phyloP scores from a whole-genome alignment of 2,329 filamentous ascomycete species.

The Paramyrothecium sp. region DNA sequence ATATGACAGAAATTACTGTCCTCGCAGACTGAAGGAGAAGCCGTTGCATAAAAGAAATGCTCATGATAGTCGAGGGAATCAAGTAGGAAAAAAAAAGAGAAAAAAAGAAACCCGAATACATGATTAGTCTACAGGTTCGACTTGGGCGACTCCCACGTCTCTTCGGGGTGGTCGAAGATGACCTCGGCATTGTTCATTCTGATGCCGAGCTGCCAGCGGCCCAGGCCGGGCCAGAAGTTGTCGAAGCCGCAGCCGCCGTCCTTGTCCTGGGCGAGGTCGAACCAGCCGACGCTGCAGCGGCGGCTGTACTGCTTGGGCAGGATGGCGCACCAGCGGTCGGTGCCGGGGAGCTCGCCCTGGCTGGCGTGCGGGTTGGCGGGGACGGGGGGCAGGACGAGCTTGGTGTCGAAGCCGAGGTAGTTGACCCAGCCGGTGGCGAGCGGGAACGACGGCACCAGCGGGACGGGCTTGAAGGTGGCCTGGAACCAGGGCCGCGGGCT shows the following conservation, averaged over 20 bases:
- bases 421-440: conserved; percentile 35
- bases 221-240: conserved; percentile 47
- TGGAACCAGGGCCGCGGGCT: conserved; percentile 42
- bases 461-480: conserved; percentile 39
- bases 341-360: conserved; percentile 43
- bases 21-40: too few relatives aligned
- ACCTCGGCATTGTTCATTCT: conserved; percentile 35
- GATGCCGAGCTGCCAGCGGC: conserved; percentile 41
- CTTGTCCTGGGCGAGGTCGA: conserved; percentile 41
- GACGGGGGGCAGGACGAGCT: conserved; percentile 48
- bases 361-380: conserved; percentile 33
- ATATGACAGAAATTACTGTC: too few relatives aligned
- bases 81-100: neutral
- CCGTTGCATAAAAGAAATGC: neutral
- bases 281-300: conserved; percentile 41
- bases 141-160: conserved; percentile 24
- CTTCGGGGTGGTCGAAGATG: conserved; percentile 23
- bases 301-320: conserved; percentile 25
- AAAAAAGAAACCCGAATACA: too few relatives aligned
- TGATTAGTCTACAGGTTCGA: conserved; percentile 22
- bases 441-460: conserved; percentile 42
- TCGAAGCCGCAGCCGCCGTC: conserved; percentile 21
- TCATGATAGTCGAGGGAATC: neutral
- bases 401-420: conserved; percentile 39
- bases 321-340: conserved; percentile 43